Base-by-base conservation (phyloP, 768 basidiomycete species). In the Pisolithus orientalis region DNA sequence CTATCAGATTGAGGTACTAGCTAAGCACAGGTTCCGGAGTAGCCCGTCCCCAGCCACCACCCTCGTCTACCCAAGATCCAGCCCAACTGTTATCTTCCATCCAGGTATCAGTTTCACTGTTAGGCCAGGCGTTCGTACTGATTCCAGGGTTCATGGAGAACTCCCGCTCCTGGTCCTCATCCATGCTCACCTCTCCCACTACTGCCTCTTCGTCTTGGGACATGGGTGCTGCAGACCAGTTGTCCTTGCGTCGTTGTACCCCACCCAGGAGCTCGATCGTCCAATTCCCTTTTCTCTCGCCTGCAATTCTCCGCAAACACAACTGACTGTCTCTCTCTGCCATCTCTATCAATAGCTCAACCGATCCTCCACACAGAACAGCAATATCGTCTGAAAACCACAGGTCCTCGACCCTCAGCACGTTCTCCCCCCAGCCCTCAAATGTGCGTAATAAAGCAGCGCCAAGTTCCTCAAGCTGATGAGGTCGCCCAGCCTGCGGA, bases 361-460 rank as follows among this genome's bases (percentile, higher is more conserved):
- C 53, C 13, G 64, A 64, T 16, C 72, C 71, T 29, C 72, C 72
- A 40, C 71, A 72, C 17, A 66, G 49, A 39, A 62, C 25, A 4
- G 63, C 54, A n/a, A 72, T 47, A 31, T 66, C 52, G 3, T 65
- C 78, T 70, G 61, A 77, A 72, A 51, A 84, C 76, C 75, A 78
- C 39, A 76, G 59, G 44, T 74, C 73, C 27, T 67, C 65, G 9
- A 73, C 57, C 4, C 77, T 64, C 55, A 83, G 72, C 53, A 75
- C 70, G 1, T 64, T 64, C 53, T 82, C 76, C 6, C 79, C 68
- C 56, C 72, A 76, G 39, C 71, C 70, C 47, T 83, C 77, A 76
- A 90, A 82, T 53, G 71, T 78, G 4, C 63, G 56, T 62, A 77
- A 74, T 21, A 87, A 70, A 10, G 65, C 67, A 5, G 71, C 66